A percentile compares a stretch with the other conserved stretches of the same genome.
Conservation (phyloP, 768 basidiomycete genomes). For the Mycena rosella region DNA sequence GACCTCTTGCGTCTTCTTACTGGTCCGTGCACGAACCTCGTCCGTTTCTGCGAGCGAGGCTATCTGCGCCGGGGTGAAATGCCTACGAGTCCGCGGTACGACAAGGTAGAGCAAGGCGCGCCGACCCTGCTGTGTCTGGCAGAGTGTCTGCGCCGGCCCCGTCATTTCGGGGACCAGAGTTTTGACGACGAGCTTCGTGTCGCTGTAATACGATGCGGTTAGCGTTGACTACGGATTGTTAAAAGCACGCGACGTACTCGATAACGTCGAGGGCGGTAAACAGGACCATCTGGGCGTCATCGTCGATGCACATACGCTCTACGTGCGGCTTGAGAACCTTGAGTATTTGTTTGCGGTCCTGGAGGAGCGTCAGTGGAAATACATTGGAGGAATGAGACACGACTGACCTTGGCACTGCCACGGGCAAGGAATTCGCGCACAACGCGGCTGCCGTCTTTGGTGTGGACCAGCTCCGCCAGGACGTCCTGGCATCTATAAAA, state of each 20-base stretch:
- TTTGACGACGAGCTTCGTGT: slow-evolving; percentile 91
- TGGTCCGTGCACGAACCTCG: slow-evolving; percentile 73
- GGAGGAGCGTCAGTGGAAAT: background rate
- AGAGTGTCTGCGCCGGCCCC: slow-evolving; percentile 67
- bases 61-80: slow-evolving; percentile 90
- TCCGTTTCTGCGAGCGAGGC: slow-evolving; percentile 81
- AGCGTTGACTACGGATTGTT: slow-evolving; percentile 1
- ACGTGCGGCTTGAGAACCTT: slow-evolving; percentile 92
- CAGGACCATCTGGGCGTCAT: slow-evolving; percentile 90
- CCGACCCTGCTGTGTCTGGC: slow-evolving; percentile 78
- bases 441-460: slow-evolving; percentile 88
- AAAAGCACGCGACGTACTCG: slow-evolving; percentile 68
- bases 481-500: slow-evolving; percentile 79
- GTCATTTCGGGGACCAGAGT: slow-evolving; percentile 81
- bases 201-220: slow-evolving; percentile 58
- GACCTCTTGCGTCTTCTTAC: slow-evolving; percentile 80
- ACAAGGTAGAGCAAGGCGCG: slow-evolving; percentile 87
- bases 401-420: slow-evolving; percentile 82
- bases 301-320: slow-evolving; percentile 88
- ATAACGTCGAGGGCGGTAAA: slow-evolving; percentile 92
- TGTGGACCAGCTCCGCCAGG: slow-evolving; percentile 94
- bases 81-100: slow-evolving; percentile 83
- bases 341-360: slow-evolving; percentile 93
- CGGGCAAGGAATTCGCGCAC: slow-evolving; percentile 88
- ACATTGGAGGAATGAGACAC: background rate